A percentile compares a stretch with the other conserved stretches of the same genome.
These are phyloP conservation scores for Alternaria atra DNA, from an alignment of 2,329 filamentous ascomycete species.

Conservation along the genomic window DNA sequence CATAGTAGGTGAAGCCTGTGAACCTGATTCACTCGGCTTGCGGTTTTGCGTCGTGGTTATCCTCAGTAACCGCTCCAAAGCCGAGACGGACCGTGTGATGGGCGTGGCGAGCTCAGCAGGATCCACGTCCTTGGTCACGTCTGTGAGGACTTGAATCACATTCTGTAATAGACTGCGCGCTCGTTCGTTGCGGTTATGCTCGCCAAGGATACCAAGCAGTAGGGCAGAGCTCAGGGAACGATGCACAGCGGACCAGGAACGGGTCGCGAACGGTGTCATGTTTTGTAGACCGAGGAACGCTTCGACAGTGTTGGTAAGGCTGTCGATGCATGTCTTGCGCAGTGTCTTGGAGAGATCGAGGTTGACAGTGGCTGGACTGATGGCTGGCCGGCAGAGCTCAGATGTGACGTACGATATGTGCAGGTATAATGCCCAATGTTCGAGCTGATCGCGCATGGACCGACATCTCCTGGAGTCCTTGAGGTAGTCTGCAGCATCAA, in stretches of 20 bases:
- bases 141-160: conserved; percentile 57
- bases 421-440: conserved; percentile 68
- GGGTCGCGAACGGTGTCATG: conserved; percentile 57
- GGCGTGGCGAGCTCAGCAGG: conserved; percentile 59
- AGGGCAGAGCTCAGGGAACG: conserved; percentile 57
- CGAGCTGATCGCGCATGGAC: conserved; percentile 63
- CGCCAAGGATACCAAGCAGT: conserved; percentile 56
- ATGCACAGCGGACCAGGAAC: conserved; percentile 56
- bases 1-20: conserved; percentile 42
- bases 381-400: conserved; percentile 68
- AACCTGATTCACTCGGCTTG: conserved; percentile 41
- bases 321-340: conserved; percentile 64
- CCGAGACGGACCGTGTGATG: conserved; percentile 57
- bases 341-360: conserved; percentile 58
- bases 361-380: conserved; percentile 61
- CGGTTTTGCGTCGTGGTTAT: conserved; percentile 34
- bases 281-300: conserved; percentile 68
- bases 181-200: conserved; percentile 56
- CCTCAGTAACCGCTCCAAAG: conserved; percentile 55
- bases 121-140: conserved; percentile 58
- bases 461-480: conserved; percentile 62
- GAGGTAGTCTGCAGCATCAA: conserved; percentile 66
- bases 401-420: conserved; percentile 70
- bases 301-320: conserved; percentile 65
- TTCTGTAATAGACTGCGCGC: conserved; percentile 57